phyloP scores from a whole-genome alignment of 1,284 basidiomycete species.

The Boletus nobilissimus region DNA sequence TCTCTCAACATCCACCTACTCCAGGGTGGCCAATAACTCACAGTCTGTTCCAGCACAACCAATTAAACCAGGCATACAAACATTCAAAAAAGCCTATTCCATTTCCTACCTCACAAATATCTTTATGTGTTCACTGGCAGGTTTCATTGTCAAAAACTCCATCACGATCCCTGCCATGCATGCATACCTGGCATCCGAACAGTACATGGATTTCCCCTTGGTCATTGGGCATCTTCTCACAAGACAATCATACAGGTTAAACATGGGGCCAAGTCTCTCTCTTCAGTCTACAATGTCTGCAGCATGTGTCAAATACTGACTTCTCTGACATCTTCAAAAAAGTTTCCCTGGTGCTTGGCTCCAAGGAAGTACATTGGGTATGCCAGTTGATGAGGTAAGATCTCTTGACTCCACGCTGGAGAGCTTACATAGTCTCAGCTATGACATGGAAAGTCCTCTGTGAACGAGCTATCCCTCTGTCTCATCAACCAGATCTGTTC shows the following conservation, averaged over 20 bases:
- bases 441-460: constrained; percentile 35
- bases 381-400: too few species aligned
- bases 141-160: constrained; percentile 38
- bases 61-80: constrained; percentile 37
- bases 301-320: constrained; percentile 38
- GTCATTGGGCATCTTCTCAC: neutral
- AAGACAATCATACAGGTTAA: constrained; percentile 30
- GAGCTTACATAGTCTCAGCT: too few species aligned
- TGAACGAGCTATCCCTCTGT: constrained; percentile 37
- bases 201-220: constrained; percentile 30
- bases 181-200: constrained; percentile 46
- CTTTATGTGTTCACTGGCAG: constrained; percentile 42
- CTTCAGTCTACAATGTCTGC: constrained; percentile 38
- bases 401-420: too few species aligned
- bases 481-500: too few species aligned
- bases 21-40: too few species aligned
- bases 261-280: constrained; percentile 39
- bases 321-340: constrained; percentile 37
- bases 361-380: constrained; percentile 15
- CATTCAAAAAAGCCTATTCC: constrained; percentile 30
- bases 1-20: too few species aligned
- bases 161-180: constrained; percentile 42
- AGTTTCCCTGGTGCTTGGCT: constrained; percentile 33
- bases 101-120: neutral
- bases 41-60: constrained; percentile 22